These are phyloP conservation scores for Rhodotorula paludigena DNA, from an alignment of 768 basidiomycete genomes.

Conservation along the genomic window DNA sequence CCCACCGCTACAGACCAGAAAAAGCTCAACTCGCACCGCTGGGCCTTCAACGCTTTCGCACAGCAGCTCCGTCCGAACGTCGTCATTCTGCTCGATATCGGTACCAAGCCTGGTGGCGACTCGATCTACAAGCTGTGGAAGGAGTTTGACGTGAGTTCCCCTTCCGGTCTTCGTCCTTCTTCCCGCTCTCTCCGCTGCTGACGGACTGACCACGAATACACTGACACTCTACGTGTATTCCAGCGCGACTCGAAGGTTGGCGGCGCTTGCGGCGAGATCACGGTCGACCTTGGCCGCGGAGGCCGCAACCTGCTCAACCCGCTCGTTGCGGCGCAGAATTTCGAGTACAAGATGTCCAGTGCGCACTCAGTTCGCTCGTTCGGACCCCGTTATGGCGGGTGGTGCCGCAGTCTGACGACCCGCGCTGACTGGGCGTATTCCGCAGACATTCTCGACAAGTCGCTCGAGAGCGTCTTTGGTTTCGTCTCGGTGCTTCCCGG, in stretches of 20 bases:
- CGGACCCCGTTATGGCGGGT: neutral
- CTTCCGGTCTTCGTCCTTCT: neutral
- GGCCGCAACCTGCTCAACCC: neutral
- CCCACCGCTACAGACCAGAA: conserved; percentile 9
- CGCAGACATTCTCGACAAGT: conserved; percentile 42
- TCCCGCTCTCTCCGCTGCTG: neutral
- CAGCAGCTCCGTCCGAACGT: conserved; percentile 83
- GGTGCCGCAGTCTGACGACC: neutral
- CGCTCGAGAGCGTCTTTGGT: conserved; percentile 70
- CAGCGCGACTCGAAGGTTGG: conserved; percentile 22
- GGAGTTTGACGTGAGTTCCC: conserved; percentile 57
- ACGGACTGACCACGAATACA: neutral
- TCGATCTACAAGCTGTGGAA: conserved; percentile 93
- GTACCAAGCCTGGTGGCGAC: conserved; percentile 76
- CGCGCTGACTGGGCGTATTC: neutral
- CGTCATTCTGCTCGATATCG: conserved; percentile 76
- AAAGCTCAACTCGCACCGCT: conserved; percentile 62
- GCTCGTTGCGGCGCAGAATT: conserved; percentile 75
- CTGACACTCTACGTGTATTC: neutral
- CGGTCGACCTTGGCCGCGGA: conserved; percentile 47
- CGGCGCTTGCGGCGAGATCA: conserved; percentile 81
- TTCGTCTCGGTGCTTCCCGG: conserved; percentile 83
- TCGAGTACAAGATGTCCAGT: conserved; percentile 76
- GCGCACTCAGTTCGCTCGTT: neutral
- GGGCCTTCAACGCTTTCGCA: conserved; percentile 91